A percentile compares a stretch with the other conserved stretches of the same genome.
Evolutionary conservation across 495 filamentous ascomycete genomes (phyloP).

Genomic region (Viridothelium virens): DNA sequence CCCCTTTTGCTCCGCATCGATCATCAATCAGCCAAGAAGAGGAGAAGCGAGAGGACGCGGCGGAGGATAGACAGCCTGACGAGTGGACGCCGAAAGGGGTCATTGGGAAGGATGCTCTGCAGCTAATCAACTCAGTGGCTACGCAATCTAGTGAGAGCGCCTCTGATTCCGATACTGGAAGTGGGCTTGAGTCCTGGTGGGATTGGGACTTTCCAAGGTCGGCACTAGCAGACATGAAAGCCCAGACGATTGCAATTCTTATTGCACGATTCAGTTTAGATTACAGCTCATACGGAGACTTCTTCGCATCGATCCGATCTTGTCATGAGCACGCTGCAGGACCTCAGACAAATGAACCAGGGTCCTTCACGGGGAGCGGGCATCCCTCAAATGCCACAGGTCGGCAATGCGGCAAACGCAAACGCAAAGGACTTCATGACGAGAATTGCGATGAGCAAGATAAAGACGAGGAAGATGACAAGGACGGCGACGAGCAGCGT

Average conservation of each 20-base stretch:
- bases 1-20: conserved; percentile 13
- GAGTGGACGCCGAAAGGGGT: neutral
- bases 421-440: neutral
- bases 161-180: neutral
- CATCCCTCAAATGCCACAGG: neutral
- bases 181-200: neutral
- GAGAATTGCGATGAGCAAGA: neutral
- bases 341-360: neutral
- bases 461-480: neutral
- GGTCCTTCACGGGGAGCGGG: neutral
- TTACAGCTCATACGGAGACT: neutral
- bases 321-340: neutral
- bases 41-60: conserved; percentile 49
- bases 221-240: neutral
- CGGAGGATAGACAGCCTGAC: neutral
- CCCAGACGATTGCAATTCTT: neutral
- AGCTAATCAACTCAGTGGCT: neutral
- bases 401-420: neutral
- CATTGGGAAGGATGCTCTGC: neutral
- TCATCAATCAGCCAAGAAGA: conserved; percentile 32
- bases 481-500: neutral
- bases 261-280: neutral
- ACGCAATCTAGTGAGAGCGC: neutral
- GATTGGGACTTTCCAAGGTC: neutral
- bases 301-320: neutral